Conservation (phyloP, 192 early-diverging fungal species). For the Gigaspora rosea region DNA sequence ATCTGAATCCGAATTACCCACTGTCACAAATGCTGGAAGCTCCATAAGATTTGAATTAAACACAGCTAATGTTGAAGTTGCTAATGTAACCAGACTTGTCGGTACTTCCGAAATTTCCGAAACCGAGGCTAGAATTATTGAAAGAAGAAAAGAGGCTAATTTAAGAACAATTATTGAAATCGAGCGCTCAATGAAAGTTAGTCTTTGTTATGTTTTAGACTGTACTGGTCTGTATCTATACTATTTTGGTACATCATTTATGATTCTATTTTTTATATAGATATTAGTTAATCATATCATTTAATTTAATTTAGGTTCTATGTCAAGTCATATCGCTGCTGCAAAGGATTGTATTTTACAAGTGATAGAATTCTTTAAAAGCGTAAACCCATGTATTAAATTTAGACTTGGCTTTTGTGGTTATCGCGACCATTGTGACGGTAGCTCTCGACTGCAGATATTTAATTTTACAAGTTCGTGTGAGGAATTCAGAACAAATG, state of each 20-base stretch:
- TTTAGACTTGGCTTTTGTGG: conserved; percentile 24
- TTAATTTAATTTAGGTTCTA: conserved; percentile 2
- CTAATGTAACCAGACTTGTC: too few species aligned
- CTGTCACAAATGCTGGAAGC: too few species aligned
- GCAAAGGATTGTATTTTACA: conserved; percentile 29
- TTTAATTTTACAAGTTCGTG: not conserved
- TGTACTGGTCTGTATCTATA: not conserved
- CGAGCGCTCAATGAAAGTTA: not conserved
- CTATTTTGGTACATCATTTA: not conserved
- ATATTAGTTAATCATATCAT: not conserved
- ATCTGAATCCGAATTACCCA: too few species aligned
- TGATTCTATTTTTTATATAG: not conserved
- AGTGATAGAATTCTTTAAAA: not conserved
- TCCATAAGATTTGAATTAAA: too few species aligned
- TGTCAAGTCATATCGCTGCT: conserved; percentile 7
- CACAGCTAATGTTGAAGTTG: too few species aligned
- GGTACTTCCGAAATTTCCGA: too few species aligned
- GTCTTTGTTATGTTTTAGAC: conserved; percentile 20
- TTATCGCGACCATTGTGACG: conserved; percentile 5
- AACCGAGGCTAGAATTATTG: too few species aligned
- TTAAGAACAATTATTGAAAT: not conserved
- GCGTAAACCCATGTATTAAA: conserved; percentile 23
- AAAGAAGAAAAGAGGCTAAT: too few species aligned
- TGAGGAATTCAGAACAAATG: not conserved
- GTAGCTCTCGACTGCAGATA: not conserved